Evolutionary conservation across 305 asterid genomes (phyloP).

Genomic region (Ilex paraguariensis): DNA sequence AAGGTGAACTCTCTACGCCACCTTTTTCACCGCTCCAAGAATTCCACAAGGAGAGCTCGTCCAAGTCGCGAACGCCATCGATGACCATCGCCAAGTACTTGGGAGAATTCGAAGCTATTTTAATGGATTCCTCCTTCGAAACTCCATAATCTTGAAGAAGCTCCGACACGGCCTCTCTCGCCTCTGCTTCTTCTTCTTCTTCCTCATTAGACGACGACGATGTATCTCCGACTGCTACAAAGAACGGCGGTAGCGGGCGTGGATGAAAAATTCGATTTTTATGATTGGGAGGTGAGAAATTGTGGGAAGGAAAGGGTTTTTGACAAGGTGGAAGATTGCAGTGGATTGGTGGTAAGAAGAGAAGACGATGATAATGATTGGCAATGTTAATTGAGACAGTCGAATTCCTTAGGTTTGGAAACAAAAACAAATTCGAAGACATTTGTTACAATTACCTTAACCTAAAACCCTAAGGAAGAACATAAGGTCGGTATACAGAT

Average conservation of each 20-base stretch:
- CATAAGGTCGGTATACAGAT: no score
- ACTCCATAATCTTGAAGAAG: slow-evolving; percentile 54
- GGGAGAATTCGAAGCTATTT: slow-evolving; percentile 55
- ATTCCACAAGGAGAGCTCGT: slow-evolving; percentile 47
- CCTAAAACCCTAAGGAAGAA: no score
- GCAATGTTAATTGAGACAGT: no score
- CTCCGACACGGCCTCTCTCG: slow-evolving; percentile 56
- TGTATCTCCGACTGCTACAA: neutral
- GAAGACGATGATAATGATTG: no score
- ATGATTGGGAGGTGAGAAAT: no score
- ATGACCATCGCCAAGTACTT: slow-evolving; percentile 55
- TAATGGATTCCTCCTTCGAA: slow-evolving; percentile 49
- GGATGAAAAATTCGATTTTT: no score
- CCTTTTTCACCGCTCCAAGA: slow-evolving; percentile 18
- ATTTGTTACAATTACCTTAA: no score
- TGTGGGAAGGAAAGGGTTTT: no score
- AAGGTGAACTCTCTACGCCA: neutral
- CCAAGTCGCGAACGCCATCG: slow-evolving; percentile 68
- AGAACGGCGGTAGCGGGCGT: neutral
- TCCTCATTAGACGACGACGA: slow-evolving; percentile 8
- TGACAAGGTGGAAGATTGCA: no score
- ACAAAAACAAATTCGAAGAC: no score
- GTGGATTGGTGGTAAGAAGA: no score
- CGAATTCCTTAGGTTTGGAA: no score
- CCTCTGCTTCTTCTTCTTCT: slow-evolving; percentile 24